Conservation (phyloP, 2,329 filamentous ascomycete species). For the Hypoxylon sp. region DNA sequence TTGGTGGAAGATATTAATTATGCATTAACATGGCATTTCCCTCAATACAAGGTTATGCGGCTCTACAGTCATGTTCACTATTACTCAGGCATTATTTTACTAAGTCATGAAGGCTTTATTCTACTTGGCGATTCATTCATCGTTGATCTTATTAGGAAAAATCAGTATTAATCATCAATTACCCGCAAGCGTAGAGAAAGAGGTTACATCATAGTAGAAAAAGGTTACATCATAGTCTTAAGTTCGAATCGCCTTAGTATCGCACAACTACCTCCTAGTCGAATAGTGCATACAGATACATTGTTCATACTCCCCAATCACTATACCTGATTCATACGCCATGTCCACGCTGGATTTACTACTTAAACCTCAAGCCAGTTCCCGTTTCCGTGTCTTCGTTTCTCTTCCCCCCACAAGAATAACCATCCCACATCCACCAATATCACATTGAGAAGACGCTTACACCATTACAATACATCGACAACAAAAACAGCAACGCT, state of each 20-base stretch:
- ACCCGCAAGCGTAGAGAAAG: background rate
- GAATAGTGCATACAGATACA: background rate
- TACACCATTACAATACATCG: background rate
- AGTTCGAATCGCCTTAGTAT: background rate
- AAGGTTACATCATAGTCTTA: too few species aligned
- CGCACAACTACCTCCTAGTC: background rate
- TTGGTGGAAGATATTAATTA: too few species aligned
- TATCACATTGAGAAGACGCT: background rate
- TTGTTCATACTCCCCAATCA: background rate
- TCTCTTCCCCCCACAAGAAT: background rate
- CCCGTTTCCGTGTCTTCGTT: background rate
- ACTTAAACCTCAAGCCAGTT: background rate
- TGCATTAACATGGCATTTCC: background rate
- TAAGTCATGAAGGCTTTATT: background rate
- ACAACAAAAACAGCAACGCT: background rate
- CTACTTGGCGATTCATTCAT: background rate
- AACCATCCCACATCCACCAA: background rate
- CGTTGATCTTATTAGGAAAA: background rate
- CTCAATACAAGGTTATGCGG: background rate
- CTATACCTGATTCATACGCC: background rate
- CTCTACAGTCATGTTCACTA: background rate
- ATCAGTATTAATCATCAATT: background rate
- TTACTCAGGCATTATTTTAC: background rate
- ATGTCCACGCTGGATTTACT: background rate
- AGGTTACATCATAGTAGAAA: too few species aligned